phyloP scores from a whole-genome alignment of 192 early-diverging fungal genomes.

The Chytriomyces hyalinus region DNA sequence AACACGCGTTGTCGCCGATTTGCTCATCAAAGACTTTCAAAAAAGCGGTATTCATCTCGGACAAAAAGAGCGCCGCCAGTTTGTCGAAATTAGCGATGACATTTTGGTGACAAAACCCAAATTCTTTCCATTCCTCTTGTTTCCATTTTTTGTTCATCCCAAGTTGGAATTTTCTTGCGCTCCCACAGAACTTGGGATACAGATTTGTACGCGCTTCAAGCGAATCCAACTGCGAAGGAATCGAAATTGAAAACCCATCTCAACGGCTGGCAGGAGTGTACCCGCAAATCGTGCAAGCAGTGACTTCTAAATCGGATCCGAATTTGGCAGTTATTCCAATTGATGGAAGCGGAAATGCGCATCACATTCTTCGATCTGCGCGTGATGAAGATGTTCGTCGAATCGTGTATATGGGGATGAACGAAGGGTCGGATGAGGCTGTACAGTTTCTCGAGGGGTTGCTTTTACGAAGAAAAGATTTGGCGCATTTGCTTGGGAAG shows the following conservation, averaged over 20 bases:
- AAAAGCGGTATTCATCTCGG: conserved; percentile 91
- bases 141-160: neutral
- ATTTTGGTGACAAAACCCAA: conserved; percentile 70
- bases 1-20: conserved; percentile 67
- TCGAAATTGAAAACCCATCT: conserved; percentile 41
- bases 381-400: conserved; percentile 69
- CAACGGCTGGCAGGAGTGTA: conserved; percentile 44
- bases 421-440: conserved; percentile 69
- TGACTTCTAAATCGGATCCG: conserved; percentile 21
- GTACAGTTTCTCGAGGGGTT: conserved; percentile 75
- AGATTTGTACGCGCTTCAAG: conserved; percentile 3
- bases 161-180: neutral
- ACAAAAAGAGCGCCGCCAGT: conserved; percentile 63
- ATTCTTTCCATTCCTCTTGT: neutral
- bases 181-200: conserved; percentile 26
- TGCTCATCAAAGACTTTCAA: conserved; percentile 92
- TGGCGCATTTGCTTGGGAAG: conserved; percentile 79
- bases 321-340: conserved; percentile 64
- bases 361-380: conserved; percentile 68
- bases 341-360: conserved; percentile 56
- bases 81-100: conserved; percentile 82
- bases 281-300: neutral
- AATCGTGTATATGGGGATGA: conserved; percentile 75
- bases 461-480: conserved; percentile 70
- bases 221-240: neutral